These are phyloP conservation scores for Oenanthe javanica DNA, from an alignment of 140 eudicot genomes.

Conservation along the genomic window DNA sequence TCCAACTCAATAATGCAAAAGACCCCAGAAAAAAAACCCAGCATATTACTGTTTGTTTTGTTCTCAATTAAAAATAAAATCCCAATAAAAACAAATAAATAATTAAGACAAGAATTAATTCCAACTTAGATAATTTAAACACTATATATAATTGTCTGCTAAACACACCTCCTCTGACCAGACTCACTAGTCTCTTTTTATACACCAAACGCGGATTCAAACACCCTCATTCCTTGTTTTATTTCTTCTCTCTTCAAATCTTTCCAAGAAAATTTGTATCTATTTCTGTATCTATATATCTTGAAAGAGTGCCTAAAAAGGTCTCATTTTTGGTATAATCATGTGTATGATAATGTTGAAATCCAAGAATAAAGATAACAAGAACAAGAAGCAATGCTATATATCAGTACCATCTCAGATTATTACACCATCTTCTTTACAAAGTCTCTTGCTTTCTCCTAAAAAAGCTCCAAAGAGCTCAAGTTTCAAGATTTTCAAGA, in stretches of 20 bases:
- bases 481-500: slow-evolving; percentile 26
- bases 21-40: too few species aligned
- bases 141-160: slow-evolving; percentile 7
- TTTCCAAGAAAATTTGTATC: slow-evolving; percentile 11
- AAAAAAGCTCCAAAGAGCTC: slow-evolving; percentile 38
- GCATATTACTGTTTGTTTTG: too few species aligned
- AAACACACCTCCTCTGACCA: slow-evolving; percentile 27
- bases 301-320: not conserved
- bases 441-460: slow-evolving; percentile 58
- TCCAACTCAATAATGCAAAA: not conserved
- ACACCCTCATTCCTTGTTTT: slow-evolving; percentile 15
- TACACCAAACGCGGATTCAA: slow-evolving; percentile 42
- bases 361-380: slow-evolving; percentile 39
- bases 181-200: not conserved
- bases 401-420: slow-evolving; percentile 75
- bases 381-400: slow-evolving; percentile 44
- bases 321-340: not conserved
- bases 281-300: not conserved
- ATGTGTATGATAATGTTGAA: slow-evolving; percentile 40
- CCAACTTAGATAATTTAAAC: slow-evolving; percentile 10
- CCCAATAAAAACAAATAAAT: not conserved
- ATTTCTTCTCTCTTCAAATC: not conserved
- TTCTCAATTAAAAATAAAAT: too few species aligned
- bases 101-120: not conserved
- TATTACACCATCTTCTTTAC: slow-evolving; percentile 48